Base-by-base conservation (phyloP, 2,329 filamentous ascomycete species). In the Epichloe baconii region DNA sequence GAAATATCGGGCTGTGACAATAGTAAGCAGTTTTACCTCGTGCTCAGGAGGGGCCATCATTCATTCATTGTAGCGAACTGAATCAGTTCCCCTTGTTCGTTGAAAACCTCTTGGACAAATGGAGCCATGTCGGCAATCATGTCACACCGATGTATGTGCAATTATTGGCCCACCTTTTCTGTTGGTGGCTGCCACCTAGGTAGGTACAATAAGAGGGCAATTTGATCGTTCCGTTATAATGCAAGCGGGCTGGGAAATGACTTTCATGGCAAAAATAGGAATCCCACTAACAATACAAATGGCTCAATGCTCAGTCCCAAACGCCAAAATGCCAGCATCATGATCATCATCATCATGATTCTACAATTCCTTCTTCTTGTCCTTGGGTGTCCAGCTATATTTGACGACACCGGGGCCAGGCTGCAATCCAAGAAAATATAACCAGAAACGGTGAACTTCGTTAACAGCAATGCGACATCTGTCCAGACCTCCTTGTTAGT, bases 371-470 rank as follows among this genome's bases (percentile, higher is more conserved):
- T 26, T 37, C 17, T 49, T 47, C 36, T 51, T 54, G 23, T 54
- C 50, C 40, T 47, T 54, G 0, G 49, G 52, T 19, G 52, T 43
- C 52, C 52, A 54, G 34, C 47, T 54, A 14, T 54, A 54, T 3
- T 47, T 17, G 11, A 54, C n/a, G 1, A 49, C 7, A 1, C 52
- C 52, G 2, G 52, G 52, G 2, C 43, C 43, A 11, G 52, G 52
- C 38, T 54, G 49, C 10, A 54, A 21, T 2, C 52, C 52, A n/a
- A 54, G 47, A 46, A 54, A 54, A 38, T 54, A 54, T 4, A 52
- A 35, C 49, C 52, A 47, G 7, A 54, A 47, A 4, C 52, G 52
- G 21, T 44, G 17, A 2, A 21, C 47, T 36, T 54, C 52, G 12
- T 17, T 19, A 0, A 36, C 34, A 4, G 47, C 38, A 17, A 54